Evolutionary conservation across 176 grass and related monocot species (phyloP).

Genomic region (Thinopyrum elongatum): DNA sequence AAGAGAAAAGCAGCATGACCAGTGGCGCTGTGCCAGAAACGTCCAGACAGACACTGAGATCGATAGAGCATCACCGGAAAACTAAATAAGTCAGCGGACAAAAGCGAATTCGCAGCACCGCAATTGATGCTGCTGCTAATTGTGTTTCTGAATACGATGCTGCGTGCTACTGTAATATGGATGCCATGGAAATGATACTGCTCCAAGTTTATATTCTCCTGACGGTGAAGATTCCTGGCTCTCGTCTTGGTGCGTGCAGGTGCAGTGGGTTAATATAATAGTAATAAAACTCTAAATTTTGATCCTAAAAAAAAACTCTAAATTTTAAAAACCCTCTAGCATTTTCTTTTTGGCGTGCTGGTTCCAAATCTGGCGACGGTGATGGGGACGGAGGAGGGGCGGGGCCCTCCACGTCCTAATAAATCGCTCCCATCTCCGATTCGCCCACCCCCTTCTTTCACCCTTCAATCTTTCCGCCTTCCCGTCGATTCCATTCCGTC

Average conservation of each 20-base stretch:
- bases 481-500: conserved; percentile 35
- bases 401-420: conserved; percentile 46
- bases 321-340: too few species aligned
- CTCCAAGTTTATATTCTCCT: neutral
- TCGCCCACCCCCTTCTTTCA: conserved; percentile 10
- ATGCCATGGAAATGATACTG: too few species aligned
- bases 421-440: conserved; percentile 39
- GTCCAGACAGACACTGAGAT: neutral
- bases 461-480: conserved; percentile 16
- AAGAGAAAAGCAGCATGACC: neutral
- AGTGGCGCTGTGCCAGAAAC: conserved; percentile 19
- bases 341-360: neutral
- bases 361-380: conserved; percentile 51
- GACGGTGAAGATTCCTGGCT: neutral
- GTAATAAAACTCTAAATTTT: neutral
- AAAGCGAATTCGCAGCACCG: neutral
- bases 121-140: neutral
- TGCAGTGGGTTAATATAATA: too few species aligned
- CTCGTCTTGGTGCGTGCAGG: too few species aligned
- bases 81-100: neutral
- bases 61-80: neutral
- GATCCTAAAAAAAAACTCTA: too few species aligned
- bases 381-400: conserved; percentile 26
- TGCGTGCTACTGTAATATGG: too few species aligned
- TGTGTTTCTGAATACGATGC: neutral